Evolutionary conservation across 2,329 filamentous ascomycete genomes (phyloP).

Genomic region (Claviceps purpurea): DNA sequence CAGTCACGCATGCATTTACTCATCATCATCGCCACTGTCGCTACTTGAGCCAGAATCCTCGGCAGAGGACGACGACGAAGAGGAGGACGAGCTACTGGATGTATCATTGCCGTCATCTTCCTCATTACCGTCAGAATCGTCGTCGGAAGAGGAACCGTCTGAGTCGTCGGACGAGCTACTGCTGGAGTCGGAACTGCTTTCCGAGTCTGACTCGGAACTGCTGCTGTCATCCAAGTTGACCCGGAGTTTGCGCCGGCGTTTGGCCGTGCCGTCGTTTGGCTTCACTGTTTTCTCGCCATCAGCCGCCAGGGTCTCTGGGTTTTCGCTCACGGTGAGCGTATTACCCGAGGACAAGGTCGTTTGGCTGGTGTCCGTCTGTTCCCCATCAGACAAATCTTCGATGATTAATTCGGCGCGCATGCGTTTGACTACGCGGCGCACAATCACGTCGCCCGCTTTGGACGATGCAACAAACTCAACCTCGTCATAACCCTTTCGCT

Average conservation of each 20-base stretch:
- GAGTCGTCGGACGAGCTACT: conserved; percentile 23
- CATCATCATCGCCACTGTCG: conserved; percentile 7
- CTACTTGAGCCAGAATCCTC: conserved; percentile 19
- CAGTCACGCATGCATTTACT: conserved; percentile 1
- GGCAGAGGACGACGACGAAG: conserved; percentile 24
- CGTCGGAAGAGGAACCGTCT: conserved; percentile 16
- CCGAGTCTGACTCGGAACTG: conserved; percentile 20
- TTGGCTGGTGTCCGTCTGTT: conserved; percentile 23
- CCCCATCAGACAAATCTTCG: conserved; percentile 38
- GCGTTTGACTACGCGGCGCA: conserved; percentile 44
- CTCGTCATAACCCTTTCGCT: conserved; percentile 40
- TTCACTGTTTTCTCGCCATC: conserved; percentile 26
- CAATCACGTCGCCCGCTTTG: conserved; percentile 35
- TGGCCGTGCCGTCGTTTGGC: conserved; percentile 33
- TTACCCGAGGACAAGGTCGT: conserved; percentile 16
- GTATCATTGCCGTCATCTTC: conserved; percentile 16
- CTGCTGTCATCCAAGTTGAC: conserved; percentile 30
- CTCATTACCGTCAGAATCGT: conserved; percentile 9
- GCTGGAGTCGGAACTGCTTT: conserved; percentile 18
- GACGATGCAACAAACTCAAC: conserved; percentile 35
- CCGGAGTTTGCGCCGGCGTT: conserved; percentile 40
- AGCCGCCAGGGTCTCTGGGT: conserved; percentile 11
- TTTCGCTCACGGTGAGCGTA: conserved; percentile 17
- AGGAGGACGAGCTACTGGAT: conserved; percentile 30
- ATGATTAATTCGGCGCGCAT: conserved; percentile 48